Evolutionary conservation across 768 basidiomycete species (phyloP).

Genomic region (Mycena olivaceomarginata): DNA sequence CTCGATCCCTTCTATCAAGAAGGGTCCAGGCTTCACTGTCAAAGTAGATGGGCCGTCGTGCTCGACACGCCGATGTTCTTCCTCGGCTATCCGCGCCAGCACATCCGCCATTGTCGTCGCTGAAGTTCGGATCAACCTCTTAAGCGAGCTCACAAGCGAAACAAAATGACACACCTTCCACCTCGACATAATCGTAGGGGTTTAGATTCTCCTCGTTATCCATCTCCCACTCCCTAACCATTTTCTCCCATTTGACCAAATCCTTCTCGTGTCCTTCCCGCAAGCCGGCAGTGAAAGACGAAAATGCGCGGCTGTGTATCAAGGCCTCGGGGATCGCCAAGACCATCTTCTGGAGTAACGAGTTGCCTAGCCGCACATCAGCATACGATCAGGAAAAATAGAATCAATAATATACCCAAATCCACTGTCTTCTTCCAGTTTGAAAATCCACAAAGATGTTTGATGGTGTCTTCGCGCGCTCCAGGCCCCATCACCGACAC

Average conservation of each 20-base stretch:
- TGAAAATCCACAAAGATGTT: neutral
- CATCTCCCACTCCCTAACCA: neutral
- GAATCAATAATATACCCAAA: neutral
- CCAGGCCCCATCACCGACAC: neutral
- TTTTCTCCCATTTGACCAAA: neutral
- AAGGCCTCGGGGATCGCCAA: neutral
- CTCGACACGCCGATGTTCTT: neutral
- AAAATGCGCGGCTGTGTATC: neutral
- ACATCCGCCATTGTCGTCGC: constrained; percentile 4
- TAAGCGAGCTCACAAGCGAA: no score
- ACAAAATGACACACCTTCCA: neutral
- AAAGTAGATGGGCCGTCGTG: neutral
- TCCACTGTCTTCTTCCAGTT: neutral
- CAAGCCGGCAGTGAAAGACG: neutral
- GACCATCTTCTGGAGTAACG: neutral
- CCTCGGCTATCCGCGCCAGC: neutral
- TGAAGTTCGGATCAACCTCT: neutral
- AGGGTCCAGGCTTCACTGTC: neutral
- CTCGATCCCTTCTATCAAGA: neutral
- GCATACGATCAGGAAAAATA: neutral
- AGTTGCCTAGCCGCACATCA: neutral
- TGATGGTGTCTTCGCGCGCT: neutral
- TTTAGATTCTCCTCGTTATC: neutral
- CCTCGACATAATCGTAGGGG: neutral
- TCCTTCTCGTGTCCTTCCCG: neutral